phyloP scores from a whole-genome alignment of 1,284 basidiomycete genomes.

The Ganoderma lucidum region DNA sequence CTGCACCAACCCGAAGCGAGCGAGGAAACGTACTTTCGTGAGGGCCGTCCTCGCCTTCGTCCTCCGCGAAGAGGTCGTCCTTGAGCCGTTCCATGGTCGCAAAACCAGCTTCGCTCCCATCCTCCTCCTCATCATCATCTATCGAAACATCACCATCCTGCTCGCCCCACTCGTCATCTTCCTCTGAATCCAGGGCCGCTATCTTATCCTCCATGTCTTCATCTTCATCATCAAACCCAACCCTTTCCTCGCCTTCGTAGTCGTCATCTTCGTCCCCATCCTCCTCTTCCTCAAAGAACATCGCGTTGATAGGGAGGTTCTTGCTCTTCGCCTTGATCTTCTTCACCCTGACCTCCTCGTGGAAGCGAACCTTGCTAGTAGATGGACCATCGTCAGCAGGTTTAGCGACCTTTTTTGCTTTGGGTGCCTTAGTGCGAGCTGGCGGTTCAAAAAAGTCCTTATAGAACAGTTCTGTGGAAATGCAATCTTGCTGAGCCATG shows the following conservation, averaged over 20 bases:
- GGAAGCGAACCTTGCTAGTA: constrained; percentile 72
- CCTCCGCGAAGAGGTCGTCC: constrained; percentile 69
- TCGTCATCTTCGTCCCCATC: constrained; percentile 40
- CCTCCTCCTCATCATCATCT: constrained; percentile 41
- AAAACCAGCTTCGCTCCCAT: constrained; percentile 29
- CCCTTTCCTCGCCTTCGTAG: constrained; percentile 37
- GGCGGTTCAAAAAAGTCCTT: constrained; percentile 79
- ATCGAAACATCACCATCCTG: constrained; percentile 33
- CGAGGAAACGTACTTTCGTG: constrained; percentile 19
- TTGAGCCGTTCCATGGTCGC: constrained; percentile 65
- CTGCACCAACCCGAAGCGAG: background rate
- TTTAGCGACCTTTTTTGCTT: constrained; percentile 29
- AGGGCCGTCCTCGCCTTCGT: constrained; percentile 53
- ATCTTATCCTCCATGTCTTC: constrained; percentile 37
- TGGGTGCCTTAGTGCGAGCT: constrained; percentile 35
- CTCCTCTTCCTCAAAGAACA: constrained; percentile 48
- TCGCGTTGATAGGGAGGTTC: constrained; percentile 55
- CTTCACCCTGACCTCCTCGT: constrained; percentile 83
- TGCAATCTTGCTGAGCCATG: background rate
- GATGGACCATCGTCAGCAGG: constrained; percentile 26
- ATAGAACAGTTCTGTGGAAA: constrained; percentile 64
- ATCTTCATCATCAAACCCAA: constrained; percentile 43
- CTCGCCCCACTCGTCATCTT: constrained; percentile 38
- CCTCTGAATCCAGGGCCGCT: constrained; percentile 36
- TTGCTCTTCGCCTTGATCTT: constrained; percentile 77